Conservation (phyloP, 768 basidiomycete species). For the Russula compacta region DNA sequence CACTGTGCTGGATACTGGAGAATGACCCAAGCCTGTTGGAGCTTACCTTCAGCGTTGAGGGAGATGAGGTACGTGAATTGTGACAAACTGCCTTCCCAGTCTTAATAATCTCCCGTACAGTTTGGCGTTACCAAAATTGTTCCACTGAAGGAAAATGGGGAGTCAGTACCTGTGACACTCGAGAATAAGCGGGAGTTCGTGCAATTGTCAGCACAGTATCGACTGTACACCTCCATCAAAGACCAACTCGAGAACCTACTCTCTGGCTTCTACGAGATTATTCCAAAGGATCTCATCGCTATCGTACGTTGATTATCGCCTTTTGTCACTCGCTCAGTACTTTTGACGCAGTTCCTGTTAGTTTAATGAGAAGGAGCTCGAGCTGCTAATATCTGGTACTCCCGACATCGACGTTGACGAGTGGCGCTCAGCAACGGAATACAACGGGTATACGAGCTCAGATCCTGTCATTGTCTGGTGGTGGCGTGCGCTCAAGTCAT, state of each 20-base stretch:
- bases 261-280: conserved; percentile 93
- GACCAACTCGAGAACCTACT: conserved; percentile 90
- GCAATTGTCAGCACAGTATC: conserved; percentile 88
- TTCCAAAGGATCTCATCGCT: conserved; percentile 89
- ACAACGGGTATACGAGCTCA: conserved; percentile 77
- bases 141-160: conserved; percentile 79
- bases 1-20: conserved; percentile 95
- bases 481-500: conserved; percentile 98
- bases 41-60: conserved; percentile 91
- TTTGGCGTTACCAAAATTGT: conserved; percentile 89
- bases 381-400: conserved; percentile 90
- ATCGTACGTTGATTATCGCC: conserved; percentile 50
- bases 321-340: conserved; percentile 15
- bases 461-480: conserved; percentile 98
- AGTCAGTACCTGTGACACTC: conserved; percentile 79
- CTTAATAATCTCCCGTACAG: conserved; percentile 29
- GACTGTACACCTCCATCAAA: conserved; percentile 88
- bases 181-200: conserved; percentile 98
- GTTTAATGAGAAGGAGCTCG: conserved; percentile 94
- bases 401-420: conserved; percentile 99
- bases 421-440: conserved; percentile 88
- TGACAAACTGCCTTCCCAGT: not conserved
- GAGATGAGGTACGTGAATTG: conserved; percentile 70
- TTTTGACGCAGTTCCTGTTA: conserved; percentile 26
- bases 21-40: conserved; percentile 86